These are phyloP conservation scores for Cutaneotrichosporon cutaneum DNA, from an alignment of 1,284 basidiomycete genomes.

Conservation along the genomic window DNA sequence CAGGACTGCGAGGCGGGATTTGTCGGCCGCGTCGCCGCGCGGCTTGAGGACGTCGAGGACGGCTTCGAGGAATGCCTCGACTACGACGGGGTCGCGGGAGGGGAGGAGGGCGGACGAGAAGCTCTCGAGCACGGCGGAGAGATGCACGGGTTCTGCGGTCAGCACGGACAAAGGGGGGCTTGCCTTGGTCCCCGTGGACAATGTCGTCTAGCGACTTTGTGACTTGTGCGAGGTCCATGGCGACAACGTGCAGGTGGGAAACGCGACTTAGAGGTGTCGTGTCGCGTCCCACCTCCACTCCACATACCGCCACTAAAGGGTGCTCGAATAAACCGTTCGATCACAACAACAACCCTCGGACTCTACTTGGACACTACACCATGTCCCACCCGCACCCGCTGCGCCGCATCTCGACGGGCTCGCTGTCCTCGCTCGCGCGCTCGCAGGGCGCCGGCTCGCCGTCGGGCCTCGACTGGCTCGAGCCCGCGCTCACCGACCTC, in stretches of 20 bases:
- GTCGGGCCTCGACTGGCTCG: constrained; percentile 80
- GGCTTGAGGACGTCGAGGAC: constrained; percentile 22
- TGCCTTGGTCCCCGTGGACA: no score
- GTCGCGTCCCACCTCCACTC: no score
- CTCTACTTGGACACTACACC: no score
- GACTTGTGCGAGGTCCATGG: constrained; percentile 17
- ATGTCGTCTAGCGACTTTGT: constrained; percentile 23
- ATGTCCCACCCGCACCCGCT: constrained; percentile 61
- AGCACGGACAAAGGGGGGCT: not conserved
- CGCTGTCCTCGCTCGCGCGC: constrained; percentile 76
- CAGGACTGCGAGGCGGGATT: constrained; percentile 21
- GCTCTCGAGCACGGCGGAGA: constrained; percentile 22
- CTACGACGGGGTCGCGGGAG: constrained; percentile 20
- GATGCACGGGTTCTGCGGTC: constrained; percentile 9
- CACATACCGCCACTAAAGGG: no score
- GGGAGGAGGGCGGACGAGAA: constrained; percentile 16
- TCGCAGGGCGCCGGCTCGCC: constrained; percentile 65
- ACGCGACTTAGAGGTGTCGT: not conserved
- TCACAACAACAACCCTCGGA: not conserved
- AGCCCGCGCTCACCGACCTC: constrained; percentile 78
- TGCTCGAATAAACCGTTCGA: no score
- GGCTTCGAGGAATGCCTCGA: constrained; percentile 25
- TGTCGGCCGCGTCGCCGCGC: constrained; percentile 18
- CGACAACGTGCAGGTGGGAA: not conserved
- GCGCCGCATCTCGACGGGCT: constrained; percentile 84